Base-by-base conservation (phyloP, 441 rosid genomes). In the Lepidium campestre region DNA sequence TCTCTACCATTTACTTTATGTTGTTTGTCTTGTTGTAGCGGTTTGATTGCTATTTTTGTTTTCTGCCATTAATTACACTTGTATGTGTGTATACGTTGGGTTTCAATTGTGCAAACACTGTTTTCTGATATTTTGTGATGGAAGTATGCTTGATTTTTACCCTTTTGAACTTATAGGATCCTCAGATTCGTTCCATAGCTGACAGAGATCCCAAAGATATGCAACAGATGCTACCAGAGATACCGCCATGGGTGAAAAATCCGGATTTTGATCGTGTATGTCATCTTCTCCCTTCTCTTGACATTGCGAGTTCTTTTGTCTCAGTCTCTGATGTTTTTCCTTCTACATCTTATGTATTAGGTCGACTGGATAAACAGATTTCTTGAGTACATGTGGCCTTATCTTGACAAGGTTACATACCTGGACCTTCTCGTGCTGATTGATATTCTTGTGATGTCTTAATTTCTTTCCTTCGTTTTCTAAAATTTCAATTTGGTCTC, bases 231-330 rank as follows among this genome's bases (percentile, higher is more conserved):
- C 84, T 94, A 62, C 98, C 98, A 0, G 97, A 94, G 79, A 89
- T 94, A 72, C 99, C 99, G 0, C 80, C 76, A 3, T 94, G 98
- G 98, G 96, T 94, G 48, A 94, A 94, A 69, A 89, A 83, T 68
- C 99, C 99, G 0, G 97, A 91, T 61, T 83, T 76, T 56, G 99
- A 94, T 69, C 97, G 97, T 19, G 99, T 94, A 79, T 54, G 89
- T 78, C 3, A 63, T 22, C 56, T 57, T 48, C 20, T 62, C 18
- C 60, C 65, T 22, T 47, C 8, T 60, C 18, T 6, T 47, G 7
- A n/a, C 19, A 44, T 17, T 22, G n/a, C 11, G 3, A 39, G 4
- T 45, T 73, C 20, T 25, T 23, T 73, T 77, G 34, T 70, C 50
- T 48, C 65, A 42, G 62, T 46, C 19, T 48, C 64, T 29, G 7